Evolutionary conservation across 2,329 filamentous ascomycete genomes (phyloP), one percentile per base, ranked within the genome.

Genomic region (Pestalotiopsis sp.): DNA sequence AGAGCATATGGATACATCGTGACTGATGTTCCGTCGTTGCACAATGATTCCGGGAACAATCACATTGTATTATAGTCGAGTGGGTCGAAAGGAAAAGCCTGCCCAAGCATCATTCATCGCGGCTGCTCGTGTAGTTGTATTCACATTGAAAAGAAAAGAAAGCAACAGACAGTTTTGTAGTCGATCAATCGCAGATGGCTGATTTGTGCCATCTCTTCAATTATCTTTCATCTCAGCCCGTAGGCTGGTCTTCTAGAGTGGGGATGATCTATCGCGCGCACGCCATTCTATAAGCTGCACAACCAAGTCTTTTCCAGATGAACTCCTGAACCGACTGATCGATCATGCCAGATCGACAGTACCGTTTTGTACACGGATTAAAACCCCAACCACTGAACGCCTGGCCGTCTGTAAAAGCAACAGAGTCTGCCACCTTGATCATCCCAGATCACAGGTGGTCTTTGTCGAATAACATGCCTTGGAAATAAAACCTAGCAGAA

Each of bases 311-410:
- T 62, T 62, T 36, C 17, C 59, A 14, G 0, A 41, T 68, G 76
- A 73, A 73, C 67, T 38, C 52, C 59, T 38, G n/a, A 31, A 60
- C 65, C 64, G n/a, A 52, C 41, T 57, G 41, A 67, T 58, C 66
- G 59, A 67, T 58, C 66, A 36, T 45, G 25, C 57, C 57, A 67
- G 25, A 40, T 41, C 49, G 36, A 17, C 17, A 45, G 25, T 58
- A 27, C 40, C 58, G 57, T 49, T 67, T 62, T 63, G 59, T 67
- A 67, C 66, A 62, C 17, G 52, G 25, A 49, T 27, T 52, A 56
- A 9, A 36, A 36, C 31, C 31, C 6, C 57, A 20, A 36, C 66
- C 57, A n/a, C n/a, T 23, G 9, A 67, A 67, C 66, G 66, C 66
- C 66, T 52, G 58, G 66, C 66, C 59, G 27, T 23, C 59, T 17